Evolutionary conservation across 140 eudicot species (phyloP), one percentile per base, ranked within the genome.

Genomic region (Ambrosia hybrid): DNA sequence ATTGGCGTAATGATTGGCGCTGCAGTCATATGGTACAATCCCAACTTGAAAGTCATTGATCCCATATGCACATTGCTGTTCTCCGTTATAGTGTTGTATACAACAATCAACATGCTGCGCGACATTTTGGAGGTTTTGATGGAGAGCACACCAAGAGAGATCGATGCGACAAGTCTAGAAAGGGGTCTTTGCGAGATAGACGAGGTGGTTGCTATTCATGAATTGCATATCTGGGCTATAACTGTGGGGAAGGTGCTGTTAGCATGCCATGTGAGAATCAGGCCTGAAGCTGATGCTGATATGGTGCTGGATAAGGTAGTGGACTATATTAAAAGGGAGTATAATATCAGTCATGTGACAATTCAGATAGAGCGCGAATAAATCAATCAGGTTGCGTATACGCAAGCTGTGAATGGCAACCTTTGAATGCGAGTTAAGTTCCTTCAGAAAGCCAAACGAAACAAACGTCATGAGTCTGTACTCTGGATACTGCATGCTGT

Each of bases 101-200:
- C 98, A 0, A 92, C 98, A 1, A 80, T 92, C 66, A 89, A 80
- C 68, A 89, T 92, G 98, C 61, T 92, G 56, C 72, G 96, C 12
- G 84, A 81, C 59, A 92, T 92, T 48, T 79, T 90, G 17, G 98
- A 92, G 48, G 96, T 92, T 43, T 76, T 92, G 34, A 92, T 92
- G 98, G 98, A 92, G 81, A 92, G 95, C 82, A 92, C 98, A 2
- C 98, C 96, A 0, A 64, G 98, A 65, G 98, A 92, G 71, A 89
- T 92, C 3, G 98, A 92, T 73, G 93, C 98, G 11, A 87, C 91
- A 3, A 85, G 85, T 77, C 88, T 92, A 0, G 89, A 92, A 70
- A 75, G 82, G 51, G 98, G 98, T 8, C 74, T 92, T 3, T 81
- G 95, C 33, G 92, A 89, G 82, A 87, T 92, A 75, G 88, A 89